Evolutionary conservation across 768 basidiomycete species (phyloP), one percentile per base, ranked within the genome.

Genomic region (Dioszegia hungarica): DNA sequence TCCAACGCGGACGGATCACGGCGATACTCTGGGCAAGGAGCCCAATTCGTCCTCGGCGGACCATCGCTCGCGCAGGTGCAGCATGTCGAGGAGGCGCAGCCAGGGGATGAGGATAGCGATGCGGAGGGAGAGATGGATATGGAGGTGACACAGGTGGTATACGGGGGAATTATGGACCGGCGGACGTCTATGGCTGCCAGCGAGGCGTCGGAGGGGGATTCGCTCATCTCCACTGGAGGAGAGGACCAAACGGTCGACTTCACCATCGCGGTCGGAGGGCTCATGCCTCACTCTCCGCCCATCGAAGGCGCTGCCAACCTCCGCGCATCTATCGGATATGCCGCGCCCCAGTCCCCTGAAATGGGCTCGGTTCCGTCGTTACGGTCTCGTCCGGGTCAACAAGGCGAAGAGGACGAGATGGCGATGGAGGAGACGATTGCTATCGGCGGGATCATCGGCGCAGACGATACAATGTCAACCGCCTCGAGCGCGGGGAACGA

Each of bases 361-460:
- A 53, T 56, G 1, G 25, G 5, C 2, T 28, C 27, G 12, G 38
- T 28, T n/a, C n/a, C n/a, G n/a, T n/a, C n/a, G n/a, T n/a, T n/a
- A 12, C 51, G 54, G 3, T 51, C 61, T 38, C 43, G 60, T 15
- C 67, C 72, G 22, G 69, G 68, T 27, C 59, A 68, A 17, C 56
- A 60, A 8, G 70, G 57, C 10, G 63, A 64, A 15, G 60, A 58
- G 2, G 73, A 68, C 40, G 49, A 51, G 25, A 67, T 74, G 58
- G 67, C 68, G n/a, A 75, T 77, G 74, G 75, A 77, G 22, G 72
- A 73, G 56, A 77, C 76, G n/a, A 58, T 75, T 52, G 76, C 73
- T 15, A 56, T 70, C 27, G 76, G 76, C 15, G 76, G 76, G 15
- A 72, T 75, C 54, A 64, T 70, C 29, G 52, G 52, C 8, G 57